Evolutionary conservation across 768 basidiomycete species (phyloP), one percentile per base, ranked within the genome.

Genomic region (Leccinum imitatum): DNA sequence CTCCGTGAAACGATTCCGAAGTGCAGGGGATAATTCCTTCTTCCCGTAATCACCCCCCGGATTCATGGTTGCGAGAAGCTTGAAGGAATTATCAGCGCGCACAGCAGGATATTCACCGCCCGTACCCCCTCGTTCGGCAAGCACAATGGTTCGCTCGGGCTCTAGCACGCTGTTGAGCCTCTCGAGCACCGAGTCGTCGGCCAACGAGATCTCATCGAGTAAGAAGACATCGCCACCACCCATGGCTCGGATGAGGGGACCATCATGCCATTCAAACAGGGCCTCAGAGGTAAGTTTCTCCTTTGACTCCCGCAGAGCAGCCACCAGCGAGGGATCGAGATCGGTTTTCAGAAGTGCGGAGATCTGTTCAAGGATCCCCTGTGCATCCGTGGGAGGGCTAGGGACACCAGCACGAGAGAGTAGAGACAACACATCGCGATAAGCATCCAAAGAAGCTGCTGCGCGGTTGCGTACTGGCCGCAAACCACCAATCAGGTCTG

Each of bases 21-120:
- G 79, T 0, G 97, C 97, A 33, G 95, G 96, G 2, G 97, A 98
- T 2, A 99, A 78, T 70, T 99, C 97, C 71, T 98, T 99, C 80
- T 99, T 99, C 23, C 97, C 97, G 67, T 95, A 98, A 69, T 99
- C 97, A 14, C 97, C 97, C 19, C 97, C 97, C 0, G 97, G 97
- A 71, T 99, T 99, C 97, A 99, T 99, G 3, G 97, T 98, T 3
- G 97, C 94, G 0, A 98, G 79, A 39, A 99, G 85, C 71, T 95
- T 89, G 81, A 99, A 99, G 1, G 75, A 76, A 4, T 81, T 76
- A 7, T 77, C 71, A 8, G 94, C 95, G 19, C 75, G 77, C 46
- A 98, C 78, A 7, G 81, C 79, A 31, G 88, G 84, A 62, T 88
- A 80, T 33, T 87, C 87, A 11, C 84, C 77, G 60, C 87, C 84